Evolutionary conservation across 208 protist species (phyloP), one percentile per base, ranked within the genome.

Genomic region (Crithidia thermophila): DNA sequence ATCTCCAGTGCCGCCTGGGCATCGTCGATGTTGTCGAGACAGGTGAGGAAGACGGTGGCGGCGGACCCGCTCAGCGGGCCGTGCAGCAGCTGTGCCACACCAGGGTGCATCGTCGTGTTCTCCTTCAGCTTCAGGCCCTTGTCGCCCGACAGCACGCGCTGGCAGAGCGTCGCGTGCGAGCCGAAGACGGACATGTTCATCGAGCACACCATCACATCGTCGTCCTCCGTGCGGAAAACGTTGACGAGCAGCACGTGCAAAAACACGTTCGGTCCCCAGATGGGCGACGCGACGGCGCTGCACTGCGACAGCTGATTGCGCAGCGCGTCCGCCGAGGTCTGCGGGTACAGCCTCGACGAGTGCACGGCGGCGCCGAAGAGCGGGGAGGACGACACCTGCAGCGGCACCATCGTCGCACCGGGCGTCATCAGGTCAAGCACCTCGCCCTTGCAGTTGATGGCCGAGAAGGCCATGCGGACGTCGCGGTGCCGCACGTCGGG

Each of bases 361-460:
- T 74, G 37, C 28, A 81, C 65, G 20, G 75, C 63, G 14, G 75
- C 43, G 20, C 79, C 79, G 21, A 85, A 82, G 6, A 82, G 25
- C 20, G 79, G 79, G 5, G 74, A 85, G 4, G 43, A 49, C 14
- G 63, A 34, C 3, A 85, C 58, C 50, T 56, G 51, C 50, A 85
- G 34, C 25, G 62, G 65, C 42, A 39, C 28, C 36, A 53, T 61
- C 21, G 58, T 45, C 10, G 63, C 59, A 4, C 23, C 64, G 0
- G 39, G 43, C n/a, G 45, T 40, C 20, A 85, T 53, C 53, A 85
- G 31, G 57, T 85, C 79, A 27, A 67, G 34, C 59, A 55, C 67
- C 45, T 70, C 62, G 5, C 49, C 65, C n/a, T 28, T 55, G 34
- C 16, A 18, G 8, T 42, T 53, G 4, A 82, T 28, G 1, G 82